phyloP scores from a whole-genome alignment of 768 basidiomycete genomes.

The Termitomyces sp. region DNA sequence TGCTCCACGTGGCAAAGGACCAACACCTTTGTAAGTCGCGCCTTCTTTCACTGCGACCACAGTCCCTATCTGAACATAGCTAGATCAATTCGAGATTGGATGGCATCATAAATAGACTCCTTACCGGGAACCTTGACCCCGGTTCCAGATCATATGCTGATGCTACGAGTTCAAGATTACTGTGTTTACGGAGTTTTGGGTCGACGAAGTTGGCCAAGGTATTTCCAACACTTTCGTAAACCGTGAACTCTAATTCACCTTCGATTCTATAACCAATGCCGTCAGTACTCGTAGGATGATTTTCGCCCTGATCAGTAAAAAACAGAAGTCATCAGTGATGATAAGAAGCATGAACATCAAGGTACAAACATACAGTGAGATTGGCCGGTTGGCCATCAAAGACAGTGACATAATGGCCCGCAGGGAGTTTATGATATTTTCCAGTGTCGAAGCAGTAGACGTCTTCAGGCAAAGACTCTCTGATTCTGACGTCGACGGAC shows the following conservation, averaged over 20 bases:
- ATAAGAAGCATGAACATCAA: background rate
- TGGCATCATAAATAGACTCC: background rate
- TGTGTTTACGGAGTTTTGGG: background rate
- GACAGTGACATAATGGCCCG: background rate
- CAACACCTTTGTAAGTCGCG: background rate
- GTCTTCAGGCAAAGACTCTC: background rate
- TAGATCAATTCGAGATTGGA: background rate
- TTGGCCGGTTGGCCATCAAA: background rate
- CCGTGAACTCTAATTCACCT: background rate
- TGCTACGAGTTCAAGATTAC: background rate
- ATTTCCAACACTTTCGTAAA: background rate
- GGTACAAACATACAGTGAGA: background rate
- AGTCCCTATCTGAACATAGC: background rate
- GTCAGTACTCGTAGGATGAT: background rate
- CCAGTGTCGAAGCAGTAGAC: background rate
- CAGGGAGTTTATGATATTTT: background rate
- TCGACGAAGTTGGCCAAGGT: background rate
- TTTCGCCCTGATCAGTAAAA: background rate
- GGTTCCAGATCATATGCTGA: background rate
- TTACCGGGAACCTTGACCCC: background rate
- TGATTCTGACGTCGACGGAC: background rate
- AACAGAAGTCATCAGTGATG: background rate
- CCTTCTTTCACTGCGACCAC: background rate
- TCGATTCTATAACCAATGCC: background rate
- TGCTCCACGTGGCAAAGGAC: background rate